Conservation (phyloP, 108 stramenopile species). For the Nitzschia palea region DNA sequence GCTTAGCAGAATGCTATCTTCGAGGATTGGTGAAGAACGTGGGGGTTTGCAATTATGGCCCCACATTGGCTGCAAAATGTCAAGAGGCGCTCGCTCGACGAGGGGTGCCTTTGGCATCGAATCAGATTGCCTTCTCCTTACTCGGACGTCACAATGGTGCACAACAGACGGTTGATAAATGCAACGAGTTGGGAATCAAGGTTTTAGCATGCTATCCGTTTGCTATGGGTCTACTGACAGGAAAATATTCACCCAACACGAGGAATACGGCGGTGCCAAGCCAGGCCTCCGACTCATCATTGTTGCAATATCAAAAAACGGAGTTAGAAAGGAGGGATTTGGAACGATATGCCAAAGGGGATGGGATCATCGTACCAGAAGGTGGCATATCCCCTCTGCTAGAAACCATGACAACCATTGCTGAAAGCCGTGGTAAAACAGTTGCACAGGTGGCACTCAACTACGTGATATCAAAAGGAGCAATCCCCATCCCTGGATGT, state of each 20-base stretch:
- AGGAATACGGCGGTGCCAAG: not conserved
- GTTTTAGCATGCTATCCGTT: conserved; percentile 69
- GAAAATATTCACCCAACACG: conserved; percentile 42
- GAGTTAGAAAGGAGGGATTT: conserved; percentile 45
- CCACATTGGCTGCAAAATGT: conserved; percentile 46
- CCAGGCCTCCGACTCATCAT: conserved; percentile 11
- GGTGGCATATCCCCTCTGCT: conserved; percentile 49
- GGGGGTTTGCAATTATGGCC: conserved; percentile 72
- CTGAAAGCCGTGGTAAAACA: conserved; percentile 42
- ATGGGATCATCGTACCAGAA: conserved; percentile 32
- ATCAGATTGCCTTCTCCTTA: conserved; percentile 70
- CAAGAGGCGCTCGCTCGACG: conserved; percentile 45
- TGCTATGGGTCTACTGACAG: conserved; percentile 70
- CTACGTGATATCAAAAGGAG: conserved; percentile 67
- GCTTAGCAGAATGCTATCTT: conserved; percentile 61
- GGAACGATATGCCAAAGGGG: conserved; percentile 47
- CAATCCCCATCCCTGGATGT: conserved; percentile 65
- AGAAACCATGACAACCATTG: conserved; percentile 51
- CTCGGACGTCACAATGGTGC: conserved; percentile 61
- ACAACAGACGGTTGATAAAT: conserved; percentile 47
- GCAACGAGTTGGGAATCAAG: conserved; percentile 57
- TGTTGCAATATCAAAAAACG: conserved; percentile 33
- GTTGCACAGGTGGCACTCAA: conserved; percentile 76
- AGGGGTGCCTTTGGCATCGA: conserved; percentile 62
- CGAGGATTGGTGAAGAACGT: conserved; percentile 64